phyloP scores from a whole-genome alignment of 2,329 filamentous ascomycete genomes.

The Beauveria pseudobassiana region DNA sequence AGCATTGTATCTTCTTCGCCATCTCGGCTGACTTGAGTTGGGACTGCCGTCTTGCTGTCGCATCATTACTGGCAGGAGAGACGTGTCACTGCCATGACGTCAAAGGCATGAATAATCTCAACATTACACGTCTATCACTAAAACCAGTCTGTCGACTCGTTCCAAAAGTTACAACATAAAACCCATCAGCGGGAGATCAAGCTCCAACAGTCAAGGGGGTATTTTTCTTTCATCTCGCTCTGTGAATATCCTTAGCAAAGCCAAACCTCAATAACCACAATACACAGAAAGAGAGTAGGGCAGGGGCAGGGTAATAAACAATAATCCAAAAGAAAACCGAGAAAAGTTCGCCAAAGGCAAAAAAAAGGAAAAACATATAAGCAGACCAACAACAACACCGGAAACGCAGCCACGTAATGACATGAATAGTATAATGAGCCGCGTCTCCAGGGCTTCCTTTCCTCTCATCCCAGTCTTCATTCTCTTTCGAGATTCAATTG shows the following conservation, averaged over 20 bases:
- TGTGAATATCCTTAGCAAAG: conserved; percentile 10
- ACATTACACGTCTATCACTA: neutral
- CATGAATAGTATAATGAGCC: conserved; percentile 8
- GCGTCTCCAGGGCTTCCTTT: neutral
- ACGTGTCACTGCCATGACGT: too few species aligned
- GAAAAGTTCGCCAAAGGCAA: conserved; percentile 4
- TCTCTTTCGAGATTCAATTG: neutral
- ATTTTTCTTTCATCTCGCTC: conserved; percentile 11
- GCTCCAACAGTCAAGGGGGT: conserved; percentile 2
- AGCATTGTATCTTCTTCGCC: too few species aligned
- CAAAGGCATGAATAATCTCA: neutral
- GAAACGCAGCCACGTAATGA: conserved; percentile 12
- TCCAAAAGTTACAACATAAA: neutral
- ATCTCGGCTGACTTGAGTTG: too few species aligned
- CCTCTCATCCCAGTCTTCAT: neutral
- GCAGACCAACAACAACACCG: conserved; percentile 4
- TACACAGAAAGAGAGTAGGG: conserved; percentile 9
- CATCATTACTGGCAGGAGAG: too few species aligned
- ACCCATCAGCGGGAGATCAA: neutral
- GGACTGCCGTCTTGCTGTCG: too few species aligned
- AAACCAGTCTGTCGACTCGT: neutral
- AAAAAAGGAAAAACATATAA: conserved; percentile 1
- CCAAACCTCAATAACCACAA: conserved; percentile 4
- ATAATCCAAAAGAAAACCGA: conserved; percentile 10
- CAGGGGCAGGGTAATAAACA: conserved; percentile 3